A percentile compares a stretch with the other conserved stretches of the same genome.
Evolutionary conservation across 139 green algal species (phyloP).

Genomic region (Asterochloris erici): DNA sequence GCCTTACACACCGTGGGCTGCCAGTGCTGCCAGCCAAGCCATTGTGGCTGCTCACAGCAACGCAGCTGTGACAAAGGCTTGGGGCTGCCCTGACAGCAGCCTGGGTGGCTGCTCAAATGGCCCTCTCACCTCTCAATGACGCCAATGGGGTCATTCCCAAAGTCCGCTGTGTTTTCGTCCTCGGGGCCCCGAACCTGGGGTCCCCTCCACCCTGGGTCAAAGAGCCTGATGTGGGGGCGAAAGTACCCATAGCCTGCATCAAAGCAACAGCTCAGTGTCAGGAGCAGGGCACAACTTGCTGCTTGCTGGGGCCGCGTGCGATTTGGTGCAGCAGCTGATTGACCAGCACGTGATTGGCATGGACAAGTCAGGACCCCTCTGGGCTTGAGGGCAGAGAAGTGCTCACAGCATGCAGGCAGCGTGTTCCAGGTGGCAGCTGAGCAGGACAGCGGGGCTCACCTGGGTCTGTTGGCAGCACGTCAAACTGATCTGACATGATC

Average conservation of each 20-base stretch:
- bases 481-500: neutral
- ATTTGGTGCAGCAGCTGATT: neutral
- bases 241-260: conserved; percentile 18
- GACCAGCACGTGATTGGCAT: neutral
- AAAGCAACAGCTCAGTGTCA: neutral
- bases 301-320: neutral
- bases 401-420: neutral
- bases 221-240: conserved; percentile 3
- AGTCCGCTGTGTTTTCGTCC: neutral
- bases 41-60: neutral
- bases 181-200: neutral
- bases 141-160: conserved; percentile 16
- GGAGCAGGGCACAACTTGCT: neutral
- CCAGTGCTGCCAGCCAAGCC: neutral
- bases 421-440: neutral
- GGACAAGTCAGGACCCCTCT: neutral
- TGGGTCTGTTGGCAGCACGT: conserved; percentile 3
- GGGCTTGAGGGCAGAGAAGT: neutral
- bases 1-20: neutral
- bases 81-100: neutral
- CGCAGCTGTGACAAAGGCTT: neutral
- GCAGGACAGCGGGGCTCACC: neutral
- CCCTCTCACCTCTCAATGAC: conserved; percentile 2
- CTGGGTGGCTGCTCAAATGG: neutral
- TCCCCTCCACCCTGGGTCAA: conserved; percentile 12